Evolutionary conservation across 176 grass and related monocot species (phyloP), one percentile per base, ranked within the genome.

Genomic region (Oryza nivara): DNA sequence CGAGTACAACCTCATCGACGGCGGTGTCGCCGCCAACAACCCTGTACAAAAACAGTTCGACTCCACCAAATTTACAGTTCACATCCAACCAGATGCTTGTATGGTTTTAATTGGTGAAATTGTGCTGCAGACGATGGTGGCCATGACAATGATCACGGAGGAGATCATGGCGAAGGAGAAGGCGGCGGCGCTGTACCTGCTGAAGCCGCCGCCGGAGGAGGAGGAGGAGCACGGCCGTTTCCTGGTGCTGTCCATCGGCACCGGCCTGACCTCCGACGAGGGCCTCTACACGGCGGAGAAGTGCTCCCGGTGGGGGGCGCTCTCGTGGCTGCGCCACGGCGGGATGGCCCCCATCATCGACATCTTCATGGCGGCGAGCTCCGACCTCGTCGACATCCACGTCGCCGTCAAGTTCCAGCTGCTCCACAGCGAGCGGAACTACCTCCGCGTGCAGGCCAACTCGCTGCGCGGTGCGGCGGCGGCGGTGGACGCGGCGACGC

Each of bases 351-450:
- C 90, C 16, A 19, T 92, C 72, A 44, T 92, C 60, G 77, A 92
- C 45, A 22, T 82, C 41, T 82, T 86, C 79, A 67, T 63, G 17
- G 82, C 84, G 1, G 85, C 72, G 6, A 88, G 49, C 36, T 78
- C 86, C 4, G 77, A 87, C 79, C 75, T 91, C 36, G 89, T 85
- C 2, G 89, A 91, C 74, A 67, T 84, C 67, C 71, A 92, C 54
- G 70, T 75, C 23, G 46, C 65, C 25, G 67, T 78, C 41, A 65
- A 85, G 77, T 88, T 92, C 52, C 67, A 82, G 49, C 65, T 83
- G 7, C 67, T 88, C 20, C 23, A 48, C 11, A 66, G 80, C 65
- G 40, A 85, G 14, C 15, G 47, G 3, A 74, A 85, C 22, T 92
- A 92, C 78, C 77, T 92, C 1, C 82, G 82, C 32, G 80, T 92